Conservation (phyloP, 2,329 filamentous ascomycete genomes). For the Calonectria henricotiae region DNA sequence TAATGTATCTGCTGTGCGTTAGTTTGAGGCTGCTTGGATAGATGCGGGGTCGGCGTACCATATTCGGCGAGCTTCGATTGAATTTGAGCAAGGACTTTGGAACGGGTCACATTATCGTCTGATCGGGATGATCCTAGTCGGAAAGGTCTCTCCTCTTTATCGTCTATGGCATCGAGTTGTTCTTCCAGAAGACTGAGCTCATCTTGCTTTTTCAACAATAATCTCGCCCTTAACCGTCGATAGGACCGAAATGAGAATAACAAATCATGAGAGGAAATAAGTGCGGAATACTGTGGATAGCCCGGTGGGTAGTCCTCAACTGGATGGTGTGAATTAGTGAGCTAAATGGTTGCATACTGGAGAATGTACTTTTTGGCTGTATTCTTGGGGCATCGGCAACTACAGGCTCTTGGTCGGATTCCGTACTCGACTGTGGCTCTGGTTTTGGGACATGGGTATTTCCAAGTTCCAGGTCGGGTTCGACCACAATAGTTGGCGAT, state of each 20-base stretch:
- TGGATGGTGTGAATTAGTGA: not conserved
- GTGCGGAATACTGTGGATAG: slow-evolving; percentile 55
- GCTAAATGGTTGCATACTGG: not conserved
- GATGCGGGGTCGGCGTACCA: not conserved
- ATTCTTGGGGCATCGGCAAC: not conserved
- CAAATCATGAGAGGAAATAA: slow-evolving; percentile 50
- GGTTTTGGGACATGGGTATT: not conserved
- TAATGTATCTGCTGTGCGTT: not conserved
- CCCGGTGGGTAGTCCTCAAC: slow-evolving; percentile 43
- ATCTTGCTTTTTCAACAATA: slow-evolving; percentile 56
- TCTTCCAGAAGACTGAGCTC: slow-evolving; percentile 52
- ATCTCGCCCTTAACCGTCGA: slow-evolving; percentile 48
- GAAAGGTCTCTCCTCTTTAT: slow-evolving; percentile 41
- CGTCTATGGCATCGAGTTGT: slow-evolving; percentile 51
- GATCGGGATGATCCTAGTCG: slow-evolving; percentile 36
- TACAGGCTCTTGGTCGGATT: not conserved
- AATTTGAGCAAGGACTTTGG: slow-evolving; percentile 20
- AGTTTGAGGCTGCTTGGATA: not conserved
- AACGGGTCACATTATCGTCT: slow-evolving; percentile 42
- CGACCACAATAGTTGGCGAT: not conserved
- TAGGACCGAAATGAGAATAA: slow-evolving; percentile 55
- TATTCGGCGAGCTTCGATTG: slow-evolving; percentile 27
- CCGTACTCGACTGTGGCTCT: not conserved
- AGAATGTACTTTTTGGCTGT: not conserved
- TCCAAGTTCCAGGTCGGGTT: not conserved